These are phyloP conservation scores for Gossypium bickii DNA, from an alignment of 345 rosid species.

Conservation along the genomic window DNA sequence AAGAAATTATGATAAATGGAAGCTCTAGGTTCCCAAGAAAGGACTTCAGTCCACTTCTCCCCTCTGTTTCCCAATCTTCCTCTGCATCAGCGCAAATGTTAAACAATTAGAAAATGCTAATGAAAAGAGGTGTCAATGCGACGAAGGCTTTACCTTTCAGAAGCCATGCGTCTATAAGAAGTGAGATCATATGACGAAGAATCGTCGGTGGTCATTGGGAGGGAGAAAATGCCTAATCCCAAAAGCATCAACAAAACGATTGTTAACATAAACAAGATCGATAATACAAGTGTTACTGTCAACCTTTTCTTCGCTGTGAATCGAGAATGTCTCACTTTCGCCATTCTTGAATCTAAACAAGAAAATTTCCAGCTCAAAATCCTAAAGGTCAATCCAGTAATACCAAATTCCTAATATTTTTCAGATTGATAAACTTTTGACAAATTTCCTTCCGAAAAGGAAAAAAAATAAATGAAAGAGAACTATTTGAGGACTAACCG, in stretches of 20 bases:
- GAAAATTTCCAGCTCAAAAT: constrained; percentile 16
- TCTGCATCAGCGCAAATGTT: constrained; percentile 32
- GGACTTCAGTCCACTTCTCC: neutral
- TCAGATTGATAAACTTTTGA: neutral
- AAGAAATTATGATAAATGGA: neutral
- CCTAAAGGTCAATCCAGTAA: constrained; percentile 14
- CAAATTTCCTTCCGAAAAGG: neutral
- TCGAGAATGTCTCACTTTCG: constrained; percentile 59
- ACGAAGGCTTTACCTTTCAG: constrained; percentile 44
- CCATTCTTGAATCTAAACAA: constrained; percentile 35
- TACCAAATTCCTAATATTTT: neutral
- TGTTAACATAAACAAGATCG: constrained; percentile 58
- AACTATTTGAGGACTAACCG: neutral
- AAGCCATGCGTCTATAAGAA: constrained; percentile 49
- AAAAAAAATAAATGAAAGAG: neutral
- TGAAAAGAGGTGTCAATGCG: neutral
- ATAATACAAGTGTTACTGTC: constrained; percentile 42
- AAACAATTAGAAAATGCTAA: neutral
- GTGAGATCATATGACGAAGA: constrained; percentile 44
- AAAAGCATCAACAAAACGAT: constrained; percentile 64
- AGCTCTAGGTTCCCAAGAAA: neutral
- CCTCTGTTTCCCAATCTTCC: neutral
- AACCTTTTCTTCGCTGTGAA: constrained; percentile 57
- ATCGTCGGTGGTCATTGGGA: constrained; percentile 48
- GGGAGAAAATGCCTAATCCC: constrained; percentile 68